phyloP scores from a whole-genome alignment of 1,284 basidiomycete genomes.

The Ustilago bromivora region DNA sequence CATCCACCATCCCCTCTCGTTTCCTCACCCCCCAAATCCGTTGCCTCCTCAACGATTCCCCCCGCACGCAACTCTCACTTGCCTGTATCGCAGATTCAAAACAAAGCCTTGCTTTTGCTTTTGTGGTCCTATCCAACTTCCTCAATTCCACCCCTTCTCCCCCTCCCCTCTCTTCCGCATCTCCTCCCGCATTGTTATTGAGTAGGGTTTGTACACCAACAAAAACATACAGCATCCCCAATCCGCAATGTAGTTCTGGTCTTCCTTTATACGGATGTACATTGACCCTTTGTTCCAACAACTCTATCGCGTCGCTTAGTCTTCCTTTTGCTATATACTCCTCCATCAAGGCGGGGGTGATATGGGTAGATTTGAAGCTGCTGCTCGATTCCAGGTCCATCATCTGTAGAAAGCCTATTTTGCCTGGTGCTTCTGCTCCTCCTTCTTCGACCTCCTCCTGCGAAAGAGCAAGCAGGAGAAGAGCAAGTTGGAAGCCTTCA shows the following conservation, averaged over 20 bases:
- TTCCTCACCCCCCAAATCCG: conserved; percentile 27
- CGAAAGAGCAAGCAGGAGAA: conserved; percentile 3
- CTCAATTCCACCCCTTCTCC: conserved; percentile 13
- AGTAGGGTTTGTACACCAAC: conserved; percentile 21
- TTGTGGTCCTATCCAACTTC: conserved; percentile 27
- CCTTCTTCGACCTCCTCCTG: neutral
- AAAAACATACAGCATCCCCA: conserved; percentile 42
- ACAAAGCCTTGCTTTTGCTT: conserved; percentile 18
- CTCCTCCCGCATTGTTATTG: neutral
- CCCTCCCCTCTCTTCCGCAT: neutral
- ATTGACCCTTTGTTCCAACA: conserved; percentile 32
- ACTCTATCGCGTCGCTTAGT: conserved; percentile 32
- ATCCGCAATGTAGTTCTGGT: conserved; percentile 20
- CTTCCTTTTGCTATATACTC: conserved; percentile 22
- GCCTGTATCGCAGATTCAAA: conserved; percentile 28
- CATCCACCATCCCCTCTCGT: conserved; percentile 2
- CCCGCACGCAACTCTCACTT: neutral
- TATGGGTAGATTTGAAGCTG: conserved; percentile 21
- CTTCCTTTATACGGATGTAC: conserved; percentile 31
- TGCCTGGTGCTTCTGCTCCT: neutral
- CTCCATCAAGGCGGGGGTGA: conserved; percentile 16
- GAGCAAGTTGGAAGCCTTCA: conserved; percentile 10
- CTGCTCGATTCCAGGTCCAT: conserved; percentile 18
- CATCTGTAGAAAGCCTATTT: conserved; percentile 13
- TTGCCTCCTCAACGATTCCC: conserved; percentile 22